A percentile compares a stretch with the other conserved stretches of the same genome.
phyloP scores from a whole-genome alignment of 2,329 filamentous ascomycete species.

The Sarocladium brachiariae region DNA sequence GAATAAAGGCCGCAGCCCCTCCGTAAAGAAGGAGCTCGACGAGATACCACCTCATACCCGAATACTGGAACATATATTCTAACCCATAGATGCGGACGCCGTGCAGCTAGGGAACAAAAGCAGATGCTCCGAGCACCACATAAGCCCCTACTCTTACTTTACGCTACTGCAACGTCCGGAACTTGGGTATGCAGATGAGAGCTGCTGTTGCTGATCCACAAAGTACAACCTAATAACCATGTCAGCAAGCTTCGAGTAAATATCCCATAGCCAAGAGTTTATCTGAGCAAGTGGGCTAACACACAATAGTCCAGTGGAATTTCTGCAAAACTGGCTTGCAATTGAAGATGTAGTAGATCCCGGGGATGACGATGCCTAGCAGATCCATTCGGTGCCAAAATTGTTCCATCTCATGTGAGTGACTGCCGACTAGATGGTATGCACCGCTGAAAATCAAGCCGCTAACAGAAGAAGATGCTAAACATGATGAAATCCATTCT shows the following conservation, averaged over 20 bases:
- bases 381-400: conserved; percentile 17
- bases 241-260: conserved; percentile 10
- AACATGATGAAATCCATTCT: conserved; percentile 11
- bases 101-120: conserved; percentile 14
- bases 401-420: conserved; percentile 14
- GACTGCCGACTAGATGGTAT: conserved; percentile 13
- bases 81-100: conserved; percentile 13
- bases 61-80: conserved; percentile 14
- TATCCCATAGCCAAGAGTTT: neutral
- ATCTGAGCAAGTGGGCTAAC: neutral
- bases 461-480: conserved; percentile 12
- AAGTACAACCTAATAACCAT: conserved; percentile 10
- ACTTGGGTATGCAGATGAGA: conserved; percentile 12
- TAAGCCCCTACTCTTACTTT: conserved; percentile 13
- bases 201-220: conserved; percentile 11
- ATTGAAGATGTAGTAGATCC: conserved; percentile 16
- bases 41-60: conserved; percentile 14
- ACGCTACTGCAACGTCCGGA: conserved; percentile 13
- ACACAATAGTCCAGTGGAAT: conserved; percentile 15
- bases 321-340: conserved; percentile 13
- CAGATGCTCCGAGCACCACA: conserved; percentile 12
- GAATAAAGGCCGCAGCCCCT: conserved; percentile 72
- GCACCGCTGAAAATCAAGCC: conserved; percentile 13
- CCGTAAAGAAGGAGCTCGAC: conserved; percentile 14
- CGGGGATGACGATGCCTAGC: conserved; percentile 15